Evolutionary conservation across 305 asterid species (phyloP).

Genomic region (Fraxinus platypoda): DNA sequence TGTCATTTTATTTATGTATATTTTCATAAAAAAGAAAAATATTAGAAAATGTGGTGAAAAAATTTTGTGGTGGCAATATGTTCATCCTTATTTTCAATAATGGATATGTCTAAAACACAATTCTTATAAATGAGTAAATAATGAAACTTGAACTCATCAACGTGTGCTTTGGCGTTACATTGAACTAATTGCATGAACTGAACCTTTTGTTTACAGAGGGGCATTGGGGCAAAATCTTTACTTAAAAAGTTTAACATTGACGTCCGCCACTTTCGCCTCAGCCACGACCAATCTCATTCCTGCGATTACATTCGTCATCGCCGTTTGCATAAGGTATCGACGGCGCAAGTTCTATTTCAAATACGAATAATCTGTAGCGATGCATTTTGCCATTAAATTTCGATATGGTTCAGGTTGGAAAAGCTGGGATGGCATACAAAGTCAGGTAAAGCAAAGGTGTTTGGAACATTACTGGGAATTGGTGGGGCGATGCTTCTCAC

Average conservation of each 20-base stretch:
- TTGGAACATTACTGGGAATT: conserved; percentile 61
- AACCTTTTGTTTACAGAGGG: conserved; percentile 46
- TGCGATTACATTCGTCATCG: conserved; percentile 65
- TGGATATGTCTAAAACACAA: too few relatives aligned
- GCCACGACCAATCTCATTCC: conserved; percentile 75
- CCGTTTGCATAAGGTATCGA: conserved; percentile 53
- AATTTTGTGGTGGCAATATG: too few relatives aligned
- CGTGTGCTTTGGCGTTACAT: neutral
- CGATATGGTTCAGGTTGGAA: conserved; percentile 51
- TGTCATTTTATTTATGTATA: too few relatives aligned
- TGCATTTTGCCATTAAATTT: neutral
- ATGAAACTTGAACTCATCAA: neutral
- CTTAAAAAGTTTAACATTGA: conserved; percentile 44
- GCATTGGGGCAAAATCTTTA: conserved; percentile 68
- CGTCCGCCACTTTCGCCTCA: conserved; percentile 67
- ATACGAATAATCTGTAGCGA: neutral
- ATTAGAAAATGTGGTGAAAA: too few relatives aligned
- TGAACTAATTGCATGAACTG: neutral
- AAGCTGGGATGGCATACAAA: conserved; percentile 42
- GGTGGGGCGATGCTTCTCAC: conserved; percentile 83
- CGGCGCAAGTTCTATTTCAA: neutral
- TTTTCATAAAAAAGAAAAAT: too few relatives aligned
- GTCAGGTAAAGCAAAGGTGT: conserved; percentile 69
- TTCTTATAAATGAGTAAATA: too few relatives aligned
- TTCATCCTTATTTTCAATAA: too few relatives aligned